These are phyloP conservation scores for Hansenula lynferdii DNA, from an alignment of 1,139 yeast species.

Conservation along the genomic window DNA sequence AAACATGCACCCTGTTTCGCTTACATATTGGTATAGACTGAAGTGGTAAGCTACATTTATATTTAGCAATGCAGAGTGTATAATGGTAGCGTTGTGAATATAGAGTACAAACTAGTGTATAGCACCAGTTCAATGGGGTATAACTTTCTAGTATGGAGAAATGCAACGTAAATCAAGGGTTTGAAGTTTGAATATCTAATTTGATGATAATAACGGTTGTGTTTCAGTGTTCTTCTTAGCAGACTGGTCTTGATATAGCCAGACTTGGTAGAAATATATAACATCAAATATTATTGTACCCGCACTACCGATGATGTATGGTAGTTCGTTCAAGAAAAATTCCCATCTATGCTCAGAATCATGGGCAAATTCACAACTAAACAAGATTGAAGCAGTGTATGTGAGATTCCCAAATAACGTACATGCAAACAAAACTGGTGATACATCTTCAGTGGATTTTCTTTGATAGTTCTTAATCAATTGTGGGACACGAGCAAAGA, in stretches of 20 bases:
- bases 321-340: conserved; percentile 67
- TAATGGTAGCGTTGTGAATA: too few relatives aligned
- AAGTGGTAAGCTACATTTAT: too few relatives aligned
- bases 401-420: conserved; percentile 80
- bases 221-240: conserved; percentile 8
- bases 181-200: background rate
- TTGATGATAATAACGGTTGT: conserved; percentile 10
- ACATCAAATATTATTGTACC: conserved; percentile 83
- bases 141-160: too few relatives aligned
- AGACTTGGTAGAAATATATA: conserved; percentile 63
- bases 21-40: too few relatives aligned
- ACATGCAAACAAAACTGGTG: conserved; percentile 72
- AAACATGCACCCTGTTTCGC: too few relatives aligned
- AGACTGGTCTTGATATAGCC: conserved; percentile 25
- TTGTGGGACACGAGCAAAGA: conserved; percentile 83
- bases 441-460: conserved; percentile 80
- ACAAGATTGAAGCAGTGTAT: conserved; percentile 69
- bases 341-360: conserved; percentile 30
- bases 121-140: too few relatives aligned
- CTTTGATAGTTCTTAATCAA: conserved; percentile 67
- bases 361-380: conserved; percentile 33
- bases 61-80: too few relatives aligned
- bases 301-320: conserved; percentile 80
- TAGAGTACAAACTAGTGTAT: too few relatives aligned
- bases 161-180: too few relatives aligned